Evolutionary conservation across 345 rosid species (phyloP), one percentile per base, ranked within the genome.

Genomic region (Stellera chamaejasme): DNA sequence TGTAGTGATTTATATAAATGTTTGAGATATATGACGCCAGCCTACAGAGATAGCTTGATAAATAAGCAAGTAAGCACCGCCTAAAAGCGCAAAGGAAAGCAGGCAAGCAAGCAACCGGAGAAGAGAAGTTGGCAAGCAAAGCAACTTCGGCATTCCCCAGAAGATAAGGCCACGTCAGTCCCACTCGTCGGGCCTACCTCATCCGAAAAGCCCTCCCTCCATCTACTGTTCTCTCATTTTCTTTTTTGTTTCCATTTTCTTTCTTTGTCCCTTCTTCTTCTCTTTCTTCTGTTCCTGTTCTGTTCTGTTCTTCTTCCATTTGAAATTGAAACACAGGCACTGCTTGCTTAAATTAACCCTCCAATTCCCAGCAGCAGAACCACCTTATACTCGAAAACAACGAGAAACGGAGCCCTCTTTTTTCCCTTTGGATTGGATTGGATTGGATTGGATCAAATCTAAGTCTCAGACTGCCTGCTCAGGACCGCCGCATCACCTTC

Each of bases 401-500:
- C 6, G 1, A 6, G 28, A 53, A 58, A 42, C 44, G 48, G 43
- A 13, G 4, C 10, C 39, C 39, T 32, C 39, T 8, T 32, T 5
- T 32, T 32, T 5, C 27, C 13, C 27, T 9, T n/a, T n/a, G n/a
- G n/a, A n/a, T n/a, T n/a, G n/a, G n/a, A n/a, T n/a, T 52, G 11
- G 16, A 0, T 2, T 32, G 39, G 39, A 32, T 53, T 12, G 44
- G 13, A 10, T 48, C 5, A 15, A 49, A 13, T 32, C 39, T 5
- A 8, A 32, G 5, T 19, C 52, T 32, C 5, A 32, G 39, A 5
- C 39, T 32, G 39, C 39, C 39, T 32, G 39, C 7, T 13, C 8
- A 27, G 54, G 44, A 52, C 50, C 19, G 59, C 45, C 27, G 64
- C 64, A 51, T 67, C 69, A 14, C 13, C 53, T 48, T 62, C 14